Evolutionary conservation across 2,329 filamentous ascomycete genomes (phyloP), one percentile per base, ranked within the genome.

Genomic region (Sarocladium oryzae): DNA sequence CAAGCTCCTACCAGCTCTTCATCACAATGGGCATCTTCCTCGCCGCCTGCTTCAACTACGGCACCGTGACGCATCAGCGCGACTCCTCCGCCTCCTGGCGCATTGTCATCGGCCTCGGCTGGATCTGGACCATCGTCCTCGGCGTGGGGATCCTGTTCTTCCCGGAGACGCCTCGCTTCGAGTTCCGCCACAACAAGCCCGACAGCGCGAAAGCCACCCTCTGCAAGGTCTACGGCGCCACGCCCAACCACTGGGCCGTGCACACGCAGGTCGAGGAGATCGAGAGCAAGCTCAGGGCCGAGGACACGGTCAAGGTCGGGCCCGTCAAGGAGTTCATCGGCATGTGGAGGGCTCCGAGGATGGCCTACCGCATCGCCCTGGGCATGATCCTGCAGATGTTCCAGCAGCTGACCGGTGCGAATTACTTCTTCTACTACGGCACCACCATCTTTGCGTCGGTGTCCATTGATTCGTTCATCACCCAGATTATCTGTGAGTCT

Each of bases 1-100:
- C n/a, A n/a, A 48, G 43, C 43, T 77, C 76, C 11, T 88, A 88
- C 64, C 85, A 88, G 68, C 73, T 88, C 3, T 84, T 87, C 67
- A 86, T 88, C 65, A 88, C 84, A 0, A 67, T 86, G 41, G 85
- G 85, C 23, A 87, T 88, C 58, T 82, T 77, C 66, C 66, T 75
- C 2, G 75, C 77, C 10, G 75, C 78, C 4, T 74, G 74, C 60
- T 75, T 81, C 68, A 86, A 86, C 63, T 85, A 75, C 53, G 82
- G 81, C 30, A 86, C 83, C 0, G 66, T 69, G 23, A 62, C 62
- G 1, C 72, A 82, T 56, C 67, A 66, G 4, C 60, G 58, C 11
- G 7, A 63, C 37, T 74, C 67, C 60, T 74, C 79, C 0, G 74
- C 70, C 1, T 74, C 75, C 23, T 87, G 83, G 83, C 73, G 82